These are phyloP conservation scores for Candida andamanensis DNA, from an alignment of 805 yeast species.

Conservation along the genomic window DNA sequence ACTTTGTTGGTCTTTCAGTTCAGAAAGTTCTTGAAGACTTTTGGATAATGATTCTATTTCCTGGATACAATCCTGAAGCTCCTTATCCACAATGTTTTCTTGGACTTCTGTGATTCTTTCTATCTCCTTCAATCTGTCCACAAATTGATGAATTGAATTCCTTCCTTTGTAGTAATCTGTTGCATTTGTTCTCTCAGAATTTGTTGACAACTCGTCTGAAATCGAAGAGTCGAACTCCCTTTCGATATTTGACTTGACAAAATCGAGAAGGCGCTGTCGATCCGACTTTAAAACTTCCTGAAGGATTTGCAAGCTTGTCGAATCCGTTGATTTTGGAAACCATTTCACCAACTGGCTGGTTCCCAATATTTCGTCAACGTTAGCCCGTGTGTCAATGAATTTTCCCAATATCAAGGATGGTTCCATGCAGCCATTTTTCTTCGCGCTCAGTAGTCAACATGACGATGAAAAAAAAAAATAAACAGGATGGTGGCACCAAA, in stretches of 20 bases:
- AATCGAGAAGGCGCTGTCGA: constrained; percentile 4
- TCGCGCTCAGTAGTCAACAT: neutral
- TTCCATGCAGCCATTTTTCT: neutral
- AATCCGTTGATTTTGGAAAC: constrained; percentile 9
- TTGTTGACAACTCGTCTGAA: no score
- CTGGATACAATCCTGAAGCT: constrained; percentile 4
- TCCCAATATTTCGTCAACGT: constrained; percentile 7
- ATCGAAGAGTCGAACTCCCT: constrained; percentile 14
- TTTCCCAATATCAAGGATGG: neutral
- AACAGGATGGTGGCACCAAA: constrained; percentile 15
- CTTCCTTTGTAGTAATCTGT: constrained; percentile 3
- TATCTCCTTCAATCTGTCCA: constrained; percentile 2
- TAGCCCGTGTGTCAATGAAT: constrained; percentile 7
- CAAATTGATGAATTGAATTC: constrained; percentile 4
- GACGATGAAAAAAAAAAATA: no score
- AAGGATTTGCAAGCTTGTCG: constrained; percentile 7
- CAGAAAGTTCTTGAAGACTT: no score
- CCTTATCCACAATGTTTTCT: constrained; percentile 4
- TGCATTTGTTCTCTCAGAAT: no score
- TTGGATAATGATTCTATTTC: constrained; percentile 6
- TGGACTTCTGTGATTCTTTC: constrained; percentile 1
- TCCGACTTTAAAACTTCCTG: constrained; percentile 3
- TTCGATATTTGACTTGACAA: constrained; percentile 11
- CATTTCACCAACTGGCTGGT: constrained; percentile 6
- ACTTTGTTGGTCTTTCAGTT: no score